Evolutionary conservation across 371 early-diverging fungal genomes (phyloP).

Genomic region (Lichtheimia corymbifera): DNA sequence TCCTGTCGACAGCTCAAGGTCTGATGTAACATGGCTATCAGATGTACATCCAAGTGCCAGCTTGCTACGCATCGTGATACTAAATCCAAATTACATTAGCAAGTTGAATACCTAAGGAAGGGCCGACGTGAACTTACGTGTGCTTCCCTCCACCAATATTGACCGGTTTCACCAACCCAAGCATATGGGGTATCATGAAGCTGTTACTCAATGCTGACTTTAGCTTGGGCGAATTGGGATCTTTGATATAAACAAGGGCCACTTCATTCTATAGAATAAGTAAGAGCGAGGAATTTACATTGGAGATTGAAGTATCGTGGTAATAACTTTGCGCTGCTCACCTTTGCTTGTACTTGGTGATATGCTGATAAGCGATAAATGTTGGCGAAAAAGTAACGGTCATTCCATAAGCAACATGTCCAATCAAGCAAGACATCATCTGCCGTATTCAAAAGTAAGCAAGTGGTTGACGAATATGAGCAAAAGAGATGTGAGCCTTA

Average conservation of each 20-base stretch:
- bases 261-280: conserved; percentile 10
- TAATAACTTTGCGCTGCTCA: background rate
- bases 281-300: too few species aligned
- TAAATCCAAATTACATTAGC: background rate
- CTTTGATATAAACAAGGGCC: conserved; percentile 12
- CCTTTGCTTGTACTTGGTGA: conserved; percentile 14
- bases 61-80: conserved; percentile 15
- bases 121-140: background rate
- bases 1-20: conserved; percentile 3
- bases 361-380: conserved; percentile 13
- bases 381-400: conserved; percentile 18
- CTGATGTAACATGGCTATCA: background rate
- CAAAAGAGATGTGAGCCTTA: too few species aligned
- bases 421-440: conserved; percentile 8
- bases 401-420: conserved; percentile 15
- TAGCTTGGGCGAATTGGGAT: conserved; percentile 4
- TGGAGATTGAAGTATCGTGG: background rate
- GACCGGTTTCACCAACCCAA: conserved; percentile 8
- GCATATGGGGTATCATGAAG: conserved; percentile 16
- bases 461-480: too few species aligned
- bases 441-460: background rate
- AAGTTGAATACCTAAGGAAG: background rate
- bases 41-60: conserved; percentile 14
- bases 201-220: conserved; percentile 8
- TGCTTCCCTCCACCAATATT: background rate